phyloP scores from a whole-genome alignment of 1,284 basidiomycete species.

The Fomitopsis palustris region DNA sequence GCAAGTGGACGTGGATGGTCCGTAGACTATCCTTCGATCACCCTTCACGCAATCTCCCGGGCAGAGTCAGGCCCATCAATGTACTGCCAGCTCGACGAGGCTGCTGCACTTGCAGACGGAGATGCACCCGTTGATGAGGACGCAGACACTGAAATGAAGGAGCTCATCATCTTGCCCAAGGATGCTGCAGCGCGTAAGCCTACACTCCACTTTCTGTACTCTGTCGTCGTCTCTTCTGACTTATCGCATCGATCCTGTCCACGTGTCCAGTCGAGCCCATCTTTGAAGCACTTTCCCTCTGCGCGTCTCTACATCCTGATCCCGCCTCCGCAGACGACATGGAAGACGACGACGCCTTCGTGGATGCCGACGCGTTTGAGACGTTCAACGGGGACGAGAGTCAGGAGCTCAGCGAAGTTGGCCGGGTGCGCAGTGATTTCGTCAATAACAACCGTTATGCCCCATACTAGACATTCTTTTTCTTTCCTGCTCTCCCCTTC shows the following conservation, averaged over 20 bases:
- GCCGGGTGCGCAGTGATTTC: constrained; percentile 94
- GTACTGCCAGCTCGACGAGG: constrained; percentile 88
- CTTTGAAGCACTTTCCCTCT: constrained; percentile 85
- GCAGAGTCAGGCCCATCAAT: constrained; percentile 62
- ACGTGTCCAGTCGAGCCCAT: constrained; percentile 71
- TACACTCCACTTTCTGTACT: background rate
- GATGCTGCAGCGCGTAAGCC: constrained; percentile 56
- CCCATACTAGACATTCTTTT: constrained; percentile 71
- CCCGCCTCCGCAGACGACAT: constrained; percentile 46
- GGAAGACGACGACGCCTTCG: constrained; percentile 60
- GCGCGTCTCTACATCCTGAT: constrained; percentile 90
- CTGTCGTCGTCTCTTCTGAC: background rate
- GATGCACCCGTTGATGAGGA: constrained; percentile 44
- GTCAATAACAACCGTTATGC: constrained; percentile 74
- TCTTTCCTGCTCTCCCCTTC: constrained; percentile 16
- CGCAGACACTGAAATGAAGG: constrained; percentile 59
- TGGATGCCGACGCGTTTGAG: constrained; percentile 48
- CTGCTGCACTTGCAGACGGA: constrained; percentile 26
- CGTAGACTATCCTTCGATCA: constrained; percentile 81
- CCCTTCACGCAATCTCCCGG: constrained; percentile 85
- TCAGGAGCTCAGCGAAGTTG: constrained; percentile 77
- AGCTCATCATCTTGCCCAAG: constrained; percentile 71
- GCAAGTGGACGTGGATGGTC: constrained; percentile 67
- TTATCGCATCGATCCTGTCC: background rate
- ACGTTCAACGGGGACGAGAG: constrained; percentile 57